A percentile compares a stretch with the other conserved stretches of the same genome.
Evolutionary conservation across 169 alveolate species (phyloP).

Genomic region (Eimeria brunetti): DNA sequence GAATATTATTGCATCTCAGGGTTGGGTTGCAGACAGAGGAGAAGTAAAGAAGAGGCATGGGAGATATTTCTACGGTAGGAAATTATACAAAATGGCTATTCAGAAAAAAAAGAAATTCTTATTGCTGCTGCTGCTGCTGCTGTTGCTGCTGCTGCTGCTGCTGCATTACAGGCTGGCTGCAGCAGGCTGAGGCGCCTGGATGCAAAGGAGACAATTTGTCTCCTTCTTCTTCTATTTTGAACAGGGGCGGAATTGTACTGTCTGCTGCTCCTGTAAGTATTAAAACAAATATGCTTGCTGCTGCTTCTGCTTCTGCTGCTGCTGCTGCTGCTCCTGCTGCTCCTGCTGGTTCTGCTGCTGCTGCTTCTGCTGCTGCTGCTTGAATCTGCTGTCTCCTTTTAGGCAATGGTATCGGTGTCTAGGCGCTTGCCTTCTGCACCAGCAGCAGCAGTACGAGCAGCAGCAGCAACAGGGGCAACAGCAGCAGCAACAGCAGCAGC

Average conservation of each 20-base stretch:
- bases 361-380: no score
- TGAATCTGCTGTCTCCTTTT: no score
- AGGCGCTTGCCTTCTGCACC: no score
- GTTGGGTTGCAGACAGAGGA: constrained; percentile 51
- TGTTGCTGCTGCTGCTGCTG: constrained; percentile 3
- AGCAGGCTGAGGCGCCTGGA: background rate
- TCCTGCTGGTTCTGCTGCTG: no score
- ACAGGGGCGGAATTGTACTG: background rate
- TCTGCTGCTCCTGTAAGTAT: background rate
- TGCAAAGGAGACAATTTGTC: background rate
- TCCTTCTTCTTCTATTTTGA: background rate
- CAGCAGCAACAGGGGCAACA: no score
- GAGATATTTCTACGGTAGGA: background rate
- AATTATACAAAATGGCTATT: no score
- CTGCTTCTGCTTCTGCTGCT: background rate
- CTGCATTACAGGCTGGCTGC: constrained; percentile 15
- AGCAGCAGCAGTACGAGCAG: no score
- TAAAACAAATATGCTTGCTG: background rate
- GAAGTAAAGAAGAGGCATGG: constrained; percentile 16
- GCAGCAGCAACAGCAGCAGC: background rate
- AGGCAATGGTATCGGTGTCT: no score
- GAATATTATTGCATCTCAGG: background rate
- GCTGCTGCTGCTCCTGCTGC: no score
- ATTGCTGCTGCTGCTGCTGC: background rate
- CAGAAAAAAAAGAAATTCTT: background rate